These are phyloP conservation scores for Comarum palustre DNA, from an alignment of 306 rosid genomes.

Conservation along the genomic window DNA sequence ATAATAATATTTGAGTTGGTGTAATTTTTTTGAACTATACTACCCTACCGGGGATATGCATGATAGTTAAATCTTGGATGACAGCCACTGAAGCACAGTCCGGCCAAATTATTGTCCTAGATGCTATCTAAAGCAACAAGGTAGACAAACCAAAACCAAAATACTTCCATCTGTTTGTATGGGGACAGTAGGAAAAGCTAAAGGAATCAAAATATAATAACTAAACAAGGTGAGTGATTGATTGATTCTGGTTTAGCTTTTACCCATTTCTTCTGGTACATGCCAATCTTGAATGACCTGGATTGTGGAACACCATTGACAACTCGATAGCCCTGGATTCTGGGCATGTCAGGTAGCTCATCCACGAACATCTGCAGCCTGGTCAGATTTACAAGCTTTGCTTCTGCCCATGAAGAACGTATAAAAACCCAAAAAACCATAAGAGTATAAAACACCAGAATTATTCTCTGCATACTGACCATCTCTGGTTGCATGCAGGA, in stretches of 20 bases:
- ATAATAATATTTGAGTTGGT: neutral
- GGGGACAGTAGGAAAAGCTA: neutral
- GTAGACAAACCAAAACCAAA: neutral
- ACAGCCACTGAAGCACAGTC: neutral
- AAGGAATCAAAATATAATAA: neutral
- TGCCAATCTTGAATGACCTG: constrained; percentile 55
- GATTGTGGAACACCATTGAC: constrained; percentile 46
- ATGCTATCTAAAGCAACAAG: constrained; percentile 3
- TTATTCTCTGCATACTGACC: neutral
- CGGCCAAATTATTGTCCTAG: neutral
- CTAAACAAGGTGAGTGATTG: too few relatives aligned
- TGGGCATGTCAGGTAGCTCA: constrained; percentile 60
- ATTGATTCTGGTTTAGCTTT: neutral
- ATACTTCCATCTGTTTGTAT: neutral
- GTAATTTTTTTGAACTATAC: neutral
- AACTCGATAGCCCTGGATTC: constrained; percentile 37
- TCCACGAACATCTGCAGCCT: constrained; percentile 67
- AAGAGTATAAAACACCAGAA: neutral
- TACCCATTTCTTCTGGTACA: constrained; percentile 80
- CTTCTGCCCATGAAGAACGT: constrained; percentile 32
- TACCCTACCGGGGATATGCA: neutral
- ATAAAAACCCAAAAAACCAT: neutral
- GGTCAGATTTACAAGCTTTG: constrained; percentile 27
- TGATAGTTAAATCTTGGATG: neutral
- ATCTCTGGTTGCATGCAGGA: neutral